Conservation (phyloP, 495 filamentous ascomycete species). For the Elasticomyces elasticus region DNA sequence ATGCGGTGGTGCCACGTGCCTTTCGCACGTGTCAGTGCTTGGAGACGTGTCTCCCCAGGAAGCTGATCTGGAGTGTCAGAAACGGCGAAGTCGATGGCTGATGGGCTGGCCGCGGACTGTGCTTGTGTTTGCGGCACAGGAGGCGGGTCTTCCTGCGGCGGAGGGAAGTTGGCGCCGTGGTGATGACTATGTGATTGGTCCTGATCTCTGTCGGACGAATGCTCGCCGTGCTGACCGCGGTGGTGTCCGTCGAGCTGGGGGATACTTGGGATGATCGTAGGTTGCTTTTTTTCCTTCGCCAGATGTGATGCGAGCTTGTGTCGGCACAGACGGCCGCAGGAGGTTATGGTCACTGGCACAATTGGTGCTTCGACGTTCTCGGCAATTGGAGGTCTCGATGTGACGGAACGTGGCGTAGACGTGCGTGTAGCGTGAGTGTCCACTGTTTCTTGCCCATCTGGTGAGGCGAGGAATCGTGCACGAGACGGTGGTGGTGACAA, state of each 20-base stretch:
- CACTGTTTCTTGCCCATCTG: not conserved
- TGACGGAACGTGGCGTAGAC: not conserved
- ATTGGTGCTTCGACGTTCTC: not conserved
- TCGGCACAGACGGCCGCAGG: not conserved
- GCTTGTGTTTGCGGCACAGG: too few species aligned
- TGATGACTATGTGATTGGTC: too few species aligned
- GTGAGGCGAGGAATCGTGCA: not conserved
- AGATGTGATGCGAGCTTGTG: not conserved
- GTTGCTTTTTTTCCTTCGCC: not conserved
- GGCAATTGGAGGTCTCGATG: not conserved
- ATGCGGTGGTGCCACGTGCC: slow-evolving; percentile 22
- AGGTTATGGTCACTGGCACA: slow-evolving; percentile 3
- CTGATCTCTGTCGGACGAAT: too few species aligned
- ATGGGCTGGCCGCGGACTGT: too few species aligned
- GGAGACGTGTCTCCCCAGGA: too few species aligned
- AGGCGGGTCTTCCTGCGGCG: too few species aligned
- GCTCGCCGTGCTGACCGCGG: not conserved
- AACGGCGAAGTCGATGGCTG: too few species aligned
- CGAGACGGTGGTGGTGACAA: not conserved
- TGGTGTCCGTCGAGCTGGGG: not conserved
- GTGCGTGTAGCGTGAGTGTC: not conserved
- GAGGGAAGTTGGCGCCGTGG: too few species aligned
- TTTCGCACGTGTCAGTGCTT: not conserved
- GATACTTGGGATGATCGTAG: not conserved
- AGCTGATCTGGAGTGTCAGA: too few species aligned